Conservation (phyloP, 495 filamentous ascomycete species). For the Polyplosphaeria fusca region DNA sequence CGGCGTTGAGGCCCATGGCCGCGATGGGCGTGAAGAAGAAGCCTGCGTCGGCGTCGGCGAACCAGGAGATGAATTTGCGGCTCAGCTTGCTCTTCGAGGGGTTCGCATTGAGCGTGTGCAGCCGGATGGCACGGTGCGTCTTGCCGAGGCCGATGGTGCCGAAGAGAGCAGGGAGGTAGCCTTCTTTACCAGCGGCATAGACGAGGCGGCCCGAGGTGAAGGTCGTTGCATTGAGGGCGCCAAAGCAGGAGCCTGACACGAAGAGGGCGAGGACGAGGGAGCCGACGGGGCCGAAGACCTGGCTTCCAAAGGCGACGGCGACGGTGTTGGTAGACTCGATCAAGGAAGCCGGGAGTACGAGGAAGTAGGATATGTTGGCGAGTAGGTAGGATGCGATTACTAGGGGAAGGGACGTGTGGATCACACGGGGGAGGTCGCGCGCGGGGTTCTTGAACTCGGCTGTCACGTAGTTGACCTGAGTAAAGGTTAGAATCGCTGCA, state of each 20-base stretch:
- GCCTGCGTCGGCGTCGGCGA: constrained; percentile 42
- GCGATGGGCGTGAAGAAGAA: constrained; percentile 82
- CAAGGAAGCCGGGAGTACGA: constrained; percentile 77
- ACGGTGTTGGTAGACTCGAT: constrained; percentile 88
- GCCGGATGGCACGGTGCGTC: constrained; percentile 30
- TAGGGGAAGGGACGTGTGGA: constrained; percentile 94
- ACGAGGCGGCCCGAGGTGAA: constrained; percentile 91
- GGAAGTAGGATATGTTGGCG: constrained; percentile 88
- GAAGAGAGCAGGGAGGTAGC: constrained; percentile 82
- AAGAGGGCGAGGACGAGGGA: constrained; percentile 83
- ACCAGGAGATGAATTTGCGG: constrained; percentile 23
- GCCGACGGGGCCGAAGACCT: constrained; percentile 82
- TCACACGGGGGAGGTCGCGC: constrained; percentile 88
- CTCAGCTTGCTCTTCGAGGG: constrained; percentile 4
- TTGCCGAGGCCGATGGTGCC: constrained; percentile 69
- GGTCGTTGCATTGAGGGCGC: constrained; percentile 88
- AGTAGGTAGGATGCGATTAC: constrained; percentile 88
- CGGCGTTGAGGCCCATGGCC: constrained; percentile 77
- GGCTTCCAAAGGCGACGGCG: constrained; percentile 86
- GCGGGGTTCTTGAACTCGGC: constrained; percentile 91
- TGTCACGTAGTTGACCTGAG: constrained; percentile 90
- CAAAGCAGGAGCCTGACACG: constrained; percentile 78
- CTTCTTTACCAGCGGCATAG: constrained; percentile 93
- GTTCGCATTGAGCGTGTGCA: constrained; percentile 30
- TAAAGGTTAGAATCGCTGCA: background rate